Evolutionary conservation across 2,329 filamentous ascomycete genomes (phyloP), one percentile per base, ranked within the genome.

Genomic region (Pestalotiopsis sp.): DNA sequence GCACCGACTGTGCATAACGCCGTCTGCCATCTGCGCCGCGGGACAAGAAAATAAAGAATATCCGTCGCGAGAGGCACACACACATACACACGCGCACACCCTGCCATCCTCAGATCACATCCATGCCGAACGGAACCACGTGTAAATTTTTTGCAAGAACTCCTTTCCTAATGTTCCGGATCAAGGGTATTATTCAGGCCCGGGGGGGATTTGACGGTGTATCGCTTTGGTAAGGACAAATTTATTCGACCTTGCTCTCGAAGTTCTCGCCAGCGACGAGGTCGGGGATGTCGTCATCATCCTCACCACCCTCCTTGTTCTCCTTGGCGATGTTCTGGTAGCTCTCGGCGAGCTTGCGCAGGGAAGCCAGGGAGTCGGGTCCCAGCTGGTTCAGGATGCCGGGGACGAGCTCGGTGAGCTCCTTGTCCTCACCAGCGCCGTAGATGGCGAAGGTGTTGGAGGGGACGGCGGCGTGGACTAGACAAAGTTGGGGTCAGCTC

Each of bases 361-460:
- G 93, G 73, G 94, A 97, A 71, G 96, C 96, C 70, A 99, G 93
- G 73, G 94, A 97, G 88, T 99, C 96, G 79, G 96, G 96, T 79
- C 96, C 96, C 73, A 99, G 94, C 88, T 99, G 96, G 92, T 98
- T 99, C 73, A 99, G 93, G 86, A 99, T 99, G 74, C 96, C 96
- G 78, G 96, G 96, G 75, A 99, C 96, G 78, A 99, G 94, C 88
- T 99, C 96, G 72, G 96, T 99, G 76, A 99, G 93, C 88, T 99
- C 96, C 91, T 99, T 99, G 87, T 99, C 96, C 87, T 99, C 96
- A 75, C 95, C 96, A 83, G 94, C 92, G 77, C 96, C 96, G 88
- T 98, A 99, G 88, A 99, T 97, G 85, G 96, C 96, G 84, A 98
- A 99, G 83, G 96, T 99, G 91, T 99, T 99, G 84, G 95, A 91